phyloP scores from a whole-genome alignment of 2,329 filamentous ascomycete species.

The Cordyceps militaris region DNA sequence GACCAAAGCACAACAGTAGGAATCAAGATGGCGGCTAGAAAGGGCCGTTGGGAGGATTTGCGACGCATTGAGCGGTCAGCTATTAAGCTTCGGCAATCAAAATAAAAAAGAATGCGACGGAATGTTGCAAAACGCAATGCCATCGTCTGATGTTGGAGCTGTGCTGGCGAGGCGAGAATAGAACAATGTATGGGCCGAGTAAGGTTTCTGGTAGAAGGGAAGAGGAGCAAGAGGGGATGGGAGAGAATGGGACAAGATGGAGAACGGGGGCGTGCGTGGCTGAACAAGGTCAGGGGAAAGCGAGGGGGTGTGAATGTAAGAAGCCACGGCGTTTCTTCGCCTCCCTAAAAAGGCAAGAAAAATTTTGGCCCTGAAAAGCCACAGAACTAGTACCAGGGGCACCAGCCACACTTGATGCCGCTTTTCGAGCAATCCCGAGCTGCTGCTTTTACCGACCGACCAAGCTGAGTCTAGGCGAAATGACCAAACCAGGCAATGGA shows the following conservation, averaged over 20 bases:
- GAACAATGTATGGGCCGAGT: neutral
- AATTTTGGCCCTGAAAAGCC: slow-evolving; percentile 5
- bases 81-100: neutral
- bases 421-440: neutral
- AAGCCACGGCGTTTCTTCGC: neutral
- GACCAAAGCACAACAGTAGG: neutral
- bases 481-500: neutral
- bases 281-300: neutral
- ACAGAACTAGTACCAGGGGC: slow-evolving; percentile 1
- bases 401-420: slow-evolving; percentile 11
- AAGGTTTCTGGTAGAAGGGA: too few relatives aligned
- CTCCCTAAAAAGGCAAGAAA: slow-evolving; percentile 12
- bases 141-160: neutral
- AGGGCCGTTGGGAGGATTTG: neutral
- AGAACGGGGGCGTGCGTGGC: neutral
- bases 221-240: neutral
- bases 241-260: neutral
- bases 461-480: neutral
- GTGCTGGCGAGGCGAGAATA: neutral
- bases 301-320: neutral
- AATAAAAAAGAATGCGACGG: neutral
- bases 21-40: neutral
- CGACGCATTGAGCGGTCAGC: neutral
- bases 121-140: neutral
- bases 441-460: slow-evolving; percentile 6